A percentile compares a stretch with the other conserved stretches of the same genome.
Evolutionary conservation across 345 rosid species (phyloP).

Genomic region (Salix arbutifolia): DNA sequence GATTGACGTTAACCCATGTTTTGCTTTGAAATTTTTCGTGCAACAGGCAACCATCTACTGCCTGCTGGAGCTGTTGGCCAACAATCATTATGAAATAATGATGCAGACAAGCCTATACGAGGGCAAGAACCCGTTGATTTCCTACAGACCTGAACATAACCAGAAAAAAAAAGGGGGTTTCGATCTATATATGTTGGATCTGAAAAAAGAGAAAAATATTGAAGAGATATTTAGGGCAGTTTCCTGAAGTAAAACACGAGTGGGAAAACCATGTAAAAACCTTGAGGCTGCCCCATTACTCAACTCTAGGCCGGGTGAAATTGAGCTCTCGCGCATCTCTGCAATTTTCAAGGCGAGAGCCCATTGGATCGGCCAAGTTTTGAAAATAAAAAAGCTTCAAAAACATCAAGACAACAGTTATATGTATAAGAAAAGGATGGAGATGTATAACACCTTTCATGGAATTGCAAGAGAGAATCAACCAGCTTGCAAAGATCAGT

Average conservation of each 20-base stretch:
- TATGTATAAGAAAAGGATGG: not conserved
- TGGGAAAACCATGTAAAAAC: not conserved
- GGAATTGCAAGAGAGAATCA: not conserved
- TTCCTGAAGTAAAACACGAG: not conserved
- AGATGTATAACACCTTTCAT: not conserved
- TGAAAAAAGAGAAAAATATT: not conserved
- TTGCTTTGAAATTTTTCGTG: too few species aligned
- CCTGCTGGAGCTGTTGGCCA: too few species aligned
- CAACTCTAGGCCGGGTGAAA: not conserved
- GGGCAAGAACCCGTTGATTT: too few species aligned
- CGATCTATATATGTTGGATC: too few species aligned
- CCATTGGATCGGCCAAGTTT: not conserved
- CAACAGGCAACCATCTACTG: too few species aligned
- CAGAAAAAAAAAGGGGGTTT: too few species aligned
- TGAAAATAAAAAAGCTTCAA: not conserved
- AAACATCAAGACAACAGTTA: too few species aligned
- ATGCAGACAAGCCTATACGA: too few species aligned
- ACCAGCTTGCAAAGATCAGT: not conserved
- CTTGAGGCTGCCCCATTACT: not conserved
- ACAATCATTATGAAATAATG: too few species aligned
- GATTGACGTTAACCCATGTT: too few species aligned
- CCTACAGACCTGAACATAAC: too few species aligned
- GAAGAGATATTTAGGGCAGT: not conserved
- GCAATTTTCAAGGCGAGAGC: not conserved
- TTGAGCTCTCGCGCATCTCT: not conserved